Evolutionary conservation across 1,284 basidiomycete species (phyloP).

Genomic region (Porogramme epimiltina): DNA sequence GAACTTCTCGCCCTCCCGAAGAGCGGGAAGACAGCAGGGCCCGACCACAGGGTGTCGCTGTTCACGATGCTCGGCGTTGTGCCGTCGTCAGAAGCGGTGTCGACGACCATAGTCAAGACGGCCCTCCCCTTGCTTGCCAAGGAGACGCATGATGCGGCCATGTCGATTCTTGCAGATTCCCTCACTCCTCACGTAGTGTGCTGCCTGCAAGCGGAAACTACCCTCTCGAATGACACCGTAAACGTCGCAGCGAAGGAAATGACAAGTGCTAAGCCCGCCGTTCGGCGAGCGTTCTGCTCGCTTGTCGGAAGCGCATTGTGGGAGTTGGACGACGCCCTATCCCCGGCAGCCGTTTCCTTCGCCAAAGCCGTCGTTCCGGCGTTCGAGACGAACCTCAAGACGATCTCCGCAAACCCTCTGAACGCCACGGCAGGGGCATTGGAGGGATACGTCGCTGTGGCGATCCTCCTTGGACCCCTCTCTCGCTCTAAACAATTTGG

Average conservation of each 20-base stretch:
- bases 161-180: conserved; percentile 53
- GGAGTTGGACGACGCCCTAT: conserved; percentile 35
- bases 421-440: conserved; percentile 65
- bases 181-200: conserved; percentile 62
- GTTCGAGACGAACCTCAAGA: conserved; percentile 74
- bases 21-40: conserved; percentile 80
- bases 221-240: conserved; percentile 46
- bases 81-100: conserved; percentile 51
- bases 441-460: conserved; percentile 82
- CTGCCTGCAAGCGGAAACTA: conserved; percentile 45
- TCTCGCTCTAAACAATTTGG: conserved; percentile 51
- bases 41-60: conserved; percentile 83
- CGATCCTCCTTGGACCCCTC: conserved; percentile 69
- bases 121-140: conserved; percentile 70
- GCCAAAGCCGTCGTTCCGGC: conserved; percentile 57
- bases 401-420: conserved; percentile 57
- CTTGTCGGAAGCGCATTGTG: conserved; percentile 39
- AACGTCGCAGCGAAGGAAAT: conserved; percentile 71
- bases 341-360: conserved; percentile 46
- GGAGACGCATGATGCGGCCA: conserved; percentile 74
- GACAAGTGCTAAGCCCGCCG: conserved; percentile 44
- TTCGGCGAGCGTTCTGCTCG: conserved; percentile 39
- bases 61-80: conserved; percentile 76
- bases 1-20: conserved; percentile 78
- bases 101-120: conserved; percentile 54